Evolutionary conservation across 1,284 basidiomycete species (phyloP), one percentile per base, ranked within the genome.

Genomic region (Agaricales sp.): DNA sequence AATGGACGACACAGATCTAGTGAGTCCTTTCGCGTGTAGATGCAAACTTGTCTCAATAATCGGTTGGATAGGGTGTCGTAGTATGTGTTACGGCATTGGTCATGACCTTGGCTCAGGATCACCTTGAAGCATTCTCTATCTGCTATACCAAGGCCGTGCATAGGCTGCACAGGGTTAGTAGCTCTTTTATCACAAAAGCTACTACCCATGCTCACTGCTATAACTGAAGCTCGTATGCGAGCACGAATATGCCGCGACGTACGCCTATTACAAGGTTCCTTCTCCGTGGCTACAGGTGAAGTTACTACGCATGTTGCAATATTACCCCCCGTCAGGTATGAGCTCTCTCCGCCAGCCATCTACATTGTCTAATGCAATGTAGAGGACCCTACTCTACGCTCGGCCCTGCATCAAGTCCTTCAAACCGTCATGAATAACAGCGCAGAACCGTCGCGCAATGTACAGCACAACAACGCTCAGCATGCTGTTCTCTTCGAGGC

Each of bases 401-500:
- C 75, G 13, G 84, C 87, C 25, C 70, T 99, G 49, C 80, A 92
- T 57, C 79, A 87, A 50, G 88, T 97, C 18, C 71, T 99, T 30
- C 86, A 93, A 60, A 87, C 87, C 2, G 86, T 94, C 60, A 90
- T 99, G 77, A 87, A 87, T 58, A 92, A 91, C 64, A 92, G 92
- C 52, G 86, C 92, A 22, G 93, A 96, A 59, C 87, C 87, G 13
- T 87, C 92, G 13, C 79, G 92, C 57, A 98, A 98, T 58, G 89
- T 98, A 12, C 96, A 99, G 62, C 96, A 99, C 63, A 97, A 96
- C 65, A 99, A 99, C 59, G 96, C 95, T 11, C 93, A 96, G 62
- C 94, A 98, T 62, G 90, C 96, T 2, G 83, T 99, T n/a, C 75
- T 99, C 6, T 99, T 99, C 59, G 96, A 99, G 67, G 95, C 95